Conservation (phyloP, 108 stramenopile genomes). For the Cyclotella atomus region DNA sequence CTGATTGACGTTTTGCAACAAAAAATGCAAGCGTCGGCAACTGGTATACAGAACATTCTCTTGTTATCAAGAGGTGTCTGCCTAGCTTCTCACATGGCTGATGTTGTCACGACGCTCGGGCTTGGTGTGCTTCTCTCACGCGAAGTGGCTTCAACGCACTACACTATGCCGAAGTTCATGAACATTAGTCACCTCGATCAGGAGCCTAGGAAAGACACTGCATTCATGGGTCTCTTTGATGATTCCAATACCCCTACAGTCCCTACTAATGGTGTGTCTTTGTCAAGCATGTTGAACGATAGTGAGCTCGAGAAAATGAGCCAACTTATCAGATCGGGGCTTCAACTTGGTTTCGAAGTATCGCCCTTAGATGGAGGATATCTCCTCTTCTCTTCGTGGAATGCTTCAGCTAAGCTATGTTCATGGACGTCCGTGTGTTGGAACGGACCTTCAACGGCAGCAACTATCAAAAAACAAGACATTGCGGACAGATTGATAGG, state of each 20-base stretch:
- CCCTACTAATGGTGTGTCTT: conserved; percentile 27
- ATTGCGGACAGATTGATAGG: conserved; percentile 24
- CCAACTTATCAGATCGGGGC: conserved; percentile 38
- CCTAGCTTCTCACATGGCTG: conserved; percentile 39
- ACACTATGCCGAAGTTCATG: conserved; percentile 31
- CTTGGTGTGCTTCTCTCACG: conserved; percentile 22
- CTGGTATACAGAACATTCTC: conserved; percentile 41
- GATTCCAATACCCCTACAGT: conserved; percentile 64
- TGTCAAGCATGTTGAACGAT: conserved; percentile 2
- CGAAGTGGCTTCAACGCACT: conserved; percentile 38
- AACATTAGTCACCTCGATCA: not conserved
- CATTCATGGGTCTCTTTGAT: conserved; percentile 66
- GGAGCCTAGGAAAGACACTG: conserved; percentile 25
- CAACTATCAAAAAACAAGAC: conserved; percentile 10
- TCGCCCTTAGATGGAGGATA: conserved; percentile 60
- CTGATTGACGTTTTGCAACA: conserved; percentile 34
- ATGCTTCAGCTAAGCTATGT: conserved; percentile 58
- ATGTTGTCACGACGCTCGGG: conserved; percentile 34
- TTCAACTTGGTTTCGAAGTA: conserved; percentile 58
- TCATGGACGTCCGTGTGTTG: conserved; percentile 35
- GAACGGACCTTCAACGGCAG: conserved; percentile 29
- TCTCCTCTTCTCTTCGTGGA: conserved; percentile 80
- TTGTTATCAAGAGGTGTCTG: conserved; percentile 69
- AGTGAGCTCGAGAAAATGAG: conserved; percentile 24
- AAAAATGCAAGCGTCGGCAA: conserved; percentile 17